phyloP scores from a whole-genome alignment of 768 basidiomycete species.

The Podaxis rugospora region DNA sequence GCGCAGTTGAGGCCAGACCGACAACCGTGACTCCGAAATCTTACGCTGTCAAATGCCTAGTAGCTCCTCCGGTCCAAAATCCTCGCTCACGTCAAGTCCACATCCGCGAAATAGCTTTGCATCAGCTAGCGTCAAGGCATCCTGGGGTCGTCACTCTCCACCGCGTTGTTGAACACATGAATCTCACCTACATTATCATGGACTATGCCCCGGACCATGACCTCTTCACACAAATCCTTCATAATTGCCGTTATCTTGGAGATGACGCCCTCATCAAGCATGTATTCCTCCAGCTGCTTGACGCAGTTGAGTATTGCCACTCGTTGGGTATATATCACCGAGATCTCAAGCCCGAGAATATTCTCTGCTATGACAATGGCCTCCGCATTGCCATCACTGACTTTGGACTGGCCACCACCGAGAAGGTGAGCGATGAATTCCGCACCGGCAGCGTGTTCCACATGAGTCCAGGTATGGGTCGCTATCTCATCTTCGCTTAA shows the following conservation, averaged over 20 bases:
- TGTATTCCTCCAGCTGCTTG: slow-evolving; percentile 92
- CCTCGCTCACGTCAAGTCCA: slow-evolving; percentile 76
- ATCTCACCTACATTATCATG: slow-evolving; percentile 89
- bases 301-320: slow-evolving; percentile 95
- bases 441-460: slow-evolving; percentile 95
- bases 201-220: slow-evolving; percentile 93
- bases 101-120: slow-evolving; percentile 88
- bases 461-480: slow-evolving; percentile 82
- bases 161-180: slow-evolving; percentile 82
- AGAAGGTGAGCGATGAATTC: slow-evolving; percentile 84
- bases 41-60: slow-evolving; percentile 93
- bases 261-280: slow-evolving; percentile 85
- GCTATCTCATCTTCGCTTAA: slow-evolving; percentile 5
- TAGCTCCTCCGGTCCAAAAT: slow-evolving; percentile 45
- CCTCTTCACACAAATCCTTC: slow-evolving; percentile 91
- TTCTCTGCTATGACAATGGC: slow-evolving; percentile 83
- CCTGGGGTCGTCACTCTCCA: slow-evolving; percentile 89
- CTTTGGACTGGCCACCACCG: slow-evolving; percentile 92
- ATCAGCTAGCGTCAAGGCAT: slow-evolving; percentile 74
- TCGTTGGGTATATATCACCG: slow-evolving; percentile 93
- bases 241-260: slow-evolving; percentile 80
- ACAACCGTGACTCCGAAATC: slow-evolving; percentile 40
- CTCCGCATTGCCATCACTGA: slow-evolving; percentile 86
- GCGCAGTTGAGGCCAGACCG: slow-evolving; percentile 66
- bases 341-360: slow-evolving; percentile 96